A percentile compares a stretch with the other conserved stretches of the same genome.
These are phyloP conservation scores for Hemisphaericaspora xylanilytica DNA, from an alignment of 1,139 yeast species.

Conservation along the genomic window DNA sequence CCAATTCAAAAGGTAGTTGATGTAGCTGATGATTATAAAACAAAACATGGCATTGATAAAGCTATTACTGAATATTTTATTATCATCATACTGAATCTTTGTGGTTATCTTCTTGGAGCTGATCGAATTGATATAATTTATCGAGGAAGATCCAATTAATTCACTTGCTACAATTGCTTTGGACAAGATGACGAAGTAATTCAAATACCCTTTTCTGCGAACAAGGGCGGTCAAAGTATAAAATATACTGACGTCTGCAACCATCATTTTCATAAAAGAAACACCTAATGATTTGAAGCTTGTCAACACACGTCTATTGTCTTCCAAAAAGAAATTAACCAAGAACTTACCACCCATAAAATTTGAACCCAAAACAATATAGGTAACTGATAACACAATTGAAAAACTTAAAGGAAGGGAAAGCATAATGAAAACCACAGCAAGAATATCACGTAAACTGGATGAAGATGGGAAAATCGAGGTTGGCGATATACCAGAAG, in stretches of 20 bases:
- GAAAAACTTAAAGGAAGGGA: slow-evolving; percentile 44
- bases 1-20: slow-evolving; percentile 25
- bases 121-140: slow-evolving; percentile 17
- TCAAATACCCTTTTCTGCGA: slow-evolving; percentile 31
- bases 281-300: slow-evolving; percentile 18
- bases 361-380: slow-evolving; percentile 42
- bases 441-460: slow-evolving; percentile 40
- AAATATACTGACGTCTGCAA: slow-evolving; percentile 32
- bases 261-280: slow-evolving; percentile 22
- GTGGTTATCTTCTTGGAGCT: slow-evolving; percentile 17
- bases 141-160: slow-evolving; percentile 39
- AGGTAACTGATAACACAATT: slow-evolving; percentile 33
- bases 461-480: slow-evolving; percentile 22
- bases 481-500: slow-evolving; percentile 1
- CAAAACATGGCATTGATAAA: slow-evolving; percentile 29
- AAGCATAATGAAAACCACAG: slow-evolving; percentile 40
- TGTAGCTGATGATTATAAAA: slow-evolving; percentile 29
- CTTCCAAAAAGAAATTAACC: slow-evolving; percentile 24
- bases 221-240: slow-evolving; percentile 28
- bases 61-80: slow-evolving; percentile 19
- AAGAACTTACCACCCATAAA: slow-evolving; percentile 42
- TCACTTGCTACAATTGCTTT: slow-evolving; percentile 52
- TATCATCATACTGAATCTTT: slow-evolving; percentile 19
- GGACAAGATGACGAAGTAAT: slow-evolving; percentile 44
- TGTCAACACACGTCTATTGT: slow-evolving; percentile 5